Percentiles rank a stretch among this genome's conserved stretches.
phyloP scores from a whole-genome alignment of 768 basidiomycete genomes.

The Tylopilus balloui region DNA sequence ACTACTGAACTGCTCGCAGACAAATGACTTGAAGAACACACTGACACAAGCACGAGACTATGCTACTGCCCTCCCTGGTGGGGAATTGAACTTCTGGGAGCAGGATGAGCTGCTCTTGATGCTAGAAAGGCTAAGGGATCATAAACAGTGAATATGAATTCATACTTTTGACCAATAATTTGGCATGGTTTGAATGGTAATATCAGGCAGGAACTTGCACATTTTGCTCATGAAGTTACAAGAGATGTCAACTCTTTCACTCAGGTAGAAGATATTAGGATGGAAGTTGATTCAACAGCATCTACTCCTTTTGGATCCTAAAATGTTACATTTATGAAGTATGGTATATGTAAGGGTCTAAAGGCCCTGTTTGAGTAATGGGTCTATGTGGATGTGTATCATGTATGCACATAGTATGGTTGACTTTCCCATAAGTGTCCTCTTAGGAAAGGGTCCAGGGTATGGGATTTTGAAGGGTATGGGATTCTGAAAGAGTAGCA shows the following conservation, averaged over 20 bases:
- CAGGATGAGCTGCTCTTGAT: slow-evolving; percentile 69
- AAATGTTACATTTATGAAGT: not conserved
- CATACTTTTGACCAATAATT: not conserved
- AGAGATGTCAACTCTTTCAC: slow-evolving; percentile 28
- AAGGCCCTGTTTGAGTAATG: too few species aligned
- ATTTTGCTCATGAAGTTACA: slow-evolving; percentile 46
- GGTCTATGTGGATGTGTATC: too few species aligned
- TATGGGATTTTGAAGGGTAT: too few species aligned
- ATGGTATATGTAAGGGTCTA: too few species aligned
- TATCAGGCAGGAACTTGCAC: slow-evolving; percentile 49
- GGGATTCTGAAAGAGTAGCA: too few species aligned
- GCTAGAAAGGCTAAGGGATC: slow-evolving; percentile 57
- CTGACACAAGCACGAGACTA: slow-evolving; percentile 57
- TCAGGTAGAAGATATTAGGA: slow-evolving; percentile 35
- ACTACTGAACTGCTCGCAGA: slow-evolving; percentile 38
- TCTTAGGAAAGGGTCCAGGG: too few species aligned
- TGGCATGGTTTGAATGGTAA: not conserved
- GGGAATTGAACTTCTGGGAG: slow-evolving; percentile 62
- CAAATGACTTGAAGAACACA: slow-evolving; percentile 63
- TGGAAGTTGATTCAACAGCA: slow-evolving; percentile 74
- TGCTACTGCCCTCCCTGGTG: slow-evolving; percentile 59
- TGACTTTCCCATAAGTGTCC: too few species aligned
- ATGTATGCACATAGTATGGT: too few species aligned
- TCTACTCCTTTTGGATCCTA: slow-evolving; percentile 55
- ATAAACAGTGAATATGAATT: slow-evolving; percentile 36